Evolutionary conservation across 139 green algal species (phyloP).

Genomic region (Chlorella sp.): DNA sequence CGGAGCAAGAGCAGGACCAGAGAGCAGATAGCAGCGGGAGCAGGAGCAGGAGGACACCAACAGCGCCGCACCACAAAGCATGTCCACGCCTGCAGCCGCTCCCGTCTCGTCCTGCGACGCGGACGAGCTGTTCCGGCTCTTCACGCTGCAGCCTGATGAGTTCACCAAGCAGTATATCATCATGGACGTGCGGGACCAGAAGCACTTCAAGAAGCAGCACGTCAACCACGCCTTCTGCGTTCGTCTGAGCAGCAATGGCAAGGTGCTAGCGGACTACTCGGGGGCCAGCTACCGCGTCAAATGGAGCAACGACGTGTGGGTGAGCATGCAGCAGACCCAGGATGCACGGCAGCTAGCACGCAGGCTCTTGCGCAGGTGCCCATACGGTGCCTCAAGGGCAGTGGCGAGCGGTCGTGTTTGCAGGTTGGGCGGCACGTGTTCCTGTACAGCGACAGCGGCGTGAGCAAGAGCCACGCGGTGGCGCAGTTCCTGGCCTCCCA

Average conservation of each 20-base stretch:
- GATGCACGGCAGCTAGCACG: no score
- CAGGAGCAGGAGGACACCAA: no score
- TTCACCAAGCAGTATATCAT: background rate
- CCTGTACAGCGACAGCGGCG: conserved; percentile 49
- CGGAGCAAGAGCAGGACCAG: no score
- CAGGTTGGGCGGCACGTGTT: no score
- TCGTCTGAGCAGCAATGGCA: conserved; percentile 3
- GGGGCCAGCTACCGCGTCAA: conserved; percentile 6
- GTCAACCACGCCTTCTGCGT: conserved; percentile 17
- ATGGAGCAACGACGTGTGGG: conserved; percentile 39
- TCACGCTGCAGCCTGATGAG: conserved; percentile 5
- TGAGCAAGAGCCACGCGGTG: conserved; percentile 63
- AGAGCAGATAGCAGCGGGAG: no score
- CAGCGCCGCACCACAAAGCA: no score
- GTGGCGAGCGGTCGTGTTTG: no score
- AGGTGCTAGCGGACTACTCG: conserved; percentile 15
- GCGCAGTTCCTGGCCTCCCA: conserved; percentile 49
- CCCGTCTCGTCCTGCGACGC: conserved; percentile 2
- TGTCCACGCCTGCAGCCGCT: no score
- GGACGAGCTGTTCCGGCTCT: conserved; percentile 15
- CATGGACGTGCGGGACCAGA: conserved; percentile 9
- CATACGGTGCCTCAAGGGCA: no score
- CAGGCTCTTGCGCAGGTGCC: no score
- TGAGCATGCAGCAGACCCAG: no score
- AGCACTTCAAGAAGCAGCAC: conserved; percentile 12